Evolutionary conservation across 108 stramenopile species (phyloP), one percentile per base, ranked within the genome.

Genomic region (Pseudonitzschia pungens): DNA sequence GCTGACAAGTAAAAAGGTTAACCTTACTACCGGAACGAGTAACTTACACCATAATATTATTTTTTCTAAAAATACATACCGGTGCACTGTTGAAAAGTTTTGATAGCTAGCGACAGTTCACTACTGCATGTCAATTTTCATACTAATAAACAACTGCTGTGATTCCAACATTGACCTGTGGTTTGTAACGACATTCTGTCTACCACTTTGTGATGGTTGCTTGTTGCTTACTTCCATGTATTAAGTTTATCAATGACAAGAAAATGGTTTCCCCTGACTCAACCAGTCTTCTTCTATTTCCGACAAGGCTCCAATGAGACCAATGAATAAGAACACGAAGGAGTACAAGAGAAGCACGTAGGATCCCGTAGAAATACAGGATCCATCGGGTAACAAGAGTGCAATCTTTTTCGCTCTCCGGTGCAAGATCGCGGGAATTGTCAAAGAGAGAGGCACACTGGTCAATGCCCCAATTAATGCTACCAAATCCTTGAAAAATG

Each of bases 401-500:
- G 80, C 72, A 14, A 78, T 57, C 21, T 48, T 50, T 36, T 68
- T 69, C 26, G 80, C 64, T 51, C 83, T 77, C 26, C 85, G 78
- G 67, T 88, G 63, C 42, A 85, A 77, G n/a, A 87, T 52, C 10
- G 86, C 91, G 43, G 91, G 91, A 16, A 92, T 54, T 24, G 86
- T 51, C n/a, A 92, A 71, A 18, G 85, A 83, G 55, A 92, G 65
- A 0, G 91, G 91, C 16, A 88, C 82, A 31, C 74, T 78, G 27
- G 91, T 92, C 26, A 87, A 33, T 3, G 91, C 88, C 0, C 91
- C 91, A 69, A 86, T 89, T n/a, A 92, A 64, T 20, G 87, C 80
- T 24, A 92, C 91, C 68, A 89, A 73, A 76, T 89, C 86, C 66
- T 86, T 85, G 83, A 89, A 89, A 53, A 89, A 86, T n/a, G 89